These are phyloP conservation scores for Barnettozyma pratensis DNA, from an alignment of 805 yeast genomes.

Conservation along the genomic window DNA sequence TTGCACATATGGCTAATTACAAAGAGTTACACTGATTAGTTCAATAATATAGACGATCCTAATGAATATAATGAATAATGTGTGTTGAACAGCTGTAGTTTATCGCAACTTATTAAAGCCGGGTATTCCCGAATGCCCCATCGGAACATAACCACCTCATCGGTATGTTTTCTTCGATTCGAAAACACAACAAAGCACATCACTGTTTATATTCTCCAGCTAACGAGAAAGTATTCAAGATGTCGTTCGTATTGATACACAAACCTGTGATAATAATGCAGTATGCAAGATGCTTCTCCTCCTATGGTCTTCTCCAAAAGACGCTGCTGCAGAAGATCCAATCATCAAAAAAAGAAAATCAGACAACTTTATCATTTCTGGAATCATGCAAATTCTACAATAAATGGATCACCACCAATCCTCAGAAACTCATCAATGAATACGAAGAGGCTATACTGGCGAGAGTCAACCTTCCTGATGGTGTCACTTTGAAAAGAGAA, in stretches of 20 bases:
- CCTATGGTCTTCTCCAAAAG: conserved; percentile 8
- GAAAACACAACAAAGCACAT: no score
- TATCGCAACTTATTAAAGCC: no score
- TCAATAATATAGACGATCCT: neutral
- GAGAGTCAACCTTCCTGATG: conserved; percentile 9
- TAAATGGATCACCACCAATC: conserved; percentile 16
- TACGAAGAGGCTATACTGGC: conserved; percentile 18
- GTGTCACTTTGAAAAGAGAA: conserved; percentile 3
- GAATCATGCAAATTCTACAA: conserved; percentile 13
- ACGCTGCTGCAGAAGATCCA: conserved; percentile 9
- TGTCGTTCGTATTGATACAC: neutral
- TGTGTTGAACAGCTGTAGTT: neutral
- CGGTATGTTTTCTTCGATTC: no score
- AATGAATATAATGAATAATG: neutral
- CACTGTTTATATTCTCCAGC: no score
- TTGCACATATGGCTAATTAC: conserved; percentile 40
- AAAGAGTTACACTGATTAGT: conserved; percentile 16
- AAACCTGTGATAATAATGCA: neutral
- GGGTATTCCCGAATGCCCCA: neutral
- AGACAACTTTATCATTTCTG: neutral
- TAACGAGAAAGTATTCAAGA: no score
- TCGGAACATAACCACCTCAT: neutral
- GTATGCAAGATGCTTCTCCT: neutral
- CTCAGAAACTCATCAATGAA: conserved; percentile 7
- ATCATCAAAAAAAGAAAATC: neutral